These are phyloP conservation scores for Eutypa lata DNA, from an alignment of 2,329 filamentous ascomycete species.

Conservation along the genomic window DNA sequence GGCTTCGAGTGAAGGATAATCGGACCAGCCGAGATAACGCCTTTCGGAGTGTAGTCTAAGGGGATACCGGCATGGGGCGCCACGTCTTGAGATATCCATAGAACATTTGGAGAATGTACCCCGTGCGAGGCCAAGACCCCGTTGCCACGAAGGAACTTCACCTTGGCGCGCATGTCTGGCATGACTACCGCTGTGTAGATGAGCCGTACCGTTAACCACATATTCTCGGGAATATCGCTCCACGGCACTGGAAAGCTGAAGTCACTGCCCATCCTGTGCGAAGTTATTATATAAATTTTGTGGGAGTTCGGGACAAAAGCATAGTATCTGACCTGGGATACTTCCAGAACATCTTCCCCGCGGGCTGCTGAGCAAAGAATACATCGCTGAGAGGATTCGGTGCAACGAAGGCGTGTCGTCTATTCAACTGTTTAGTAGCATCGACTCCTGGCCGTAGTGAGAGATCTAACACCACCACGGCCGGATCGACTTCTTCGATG, in stretches of 20 bases:
- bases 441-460: constrained; percentile 13
- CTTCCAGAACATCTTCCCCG: constrained; percentile 14
- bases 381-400: constrained; percentile 11
- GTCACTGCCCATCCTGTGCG: constrained; percentile 11
- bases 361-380: constrained; percentile 9
- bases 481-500: constrained; percentile 15
- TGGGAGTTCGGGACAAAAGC: background rate
- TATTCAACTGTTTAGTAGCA: constrained; percentile 6
- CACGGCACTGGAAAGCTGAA: constrained; percentile 18
- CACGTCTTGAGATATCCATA: constrained; percentile 23
- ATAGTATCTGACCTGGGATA: constrained; percentile 11
- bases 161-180: constrained; percentile 4
- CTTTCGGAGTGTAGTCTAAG: constrained; percentile 6
- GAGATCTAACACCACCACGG: constrained; percentile 15
- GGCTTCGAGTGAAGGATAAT: constrained; percentile 17
- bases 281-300: background rate
- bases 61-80: constrained; percentile 19
- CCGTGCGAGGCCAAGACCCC: constrained; percentile 20
- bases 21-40: constrained; percentile 18
- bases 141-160: constrained; percentile 7
- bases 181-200: constrained; percentile 3
- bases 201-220: constrained; percentile 7
- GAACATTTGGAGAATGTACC: constrained; percentile 14
- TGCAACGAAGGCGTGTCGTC: constrained; percentile 10
- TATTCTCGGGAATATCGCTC: constrained; percentile 15